phyloP scores from a whole-genome alignment of 176 grass and related monocot species.

The Thinopyrum elongatum region DNA sequence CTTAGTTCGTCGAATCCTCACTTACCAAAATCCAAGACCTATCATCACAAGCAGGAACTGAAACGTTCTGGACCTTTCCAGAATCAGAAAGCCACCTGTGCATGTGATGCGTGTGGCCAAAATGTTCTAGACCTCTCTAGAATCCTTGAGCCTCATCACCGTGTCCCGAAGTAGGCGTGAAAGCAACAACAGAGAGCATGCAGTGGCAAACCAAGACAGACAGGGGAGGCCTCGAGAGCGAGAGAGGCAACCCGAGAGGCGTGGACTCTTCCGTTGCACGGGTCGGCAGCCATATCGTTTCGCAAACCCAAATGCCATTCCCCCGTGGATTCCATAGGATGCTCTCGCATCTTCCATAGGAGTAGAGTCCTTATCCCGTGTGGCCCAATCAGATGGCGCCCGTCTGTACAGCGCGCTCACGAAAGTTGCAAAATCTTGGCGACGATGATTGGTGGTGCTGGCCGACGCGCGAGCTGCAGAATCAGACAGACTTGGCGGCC shows the following conservation, averaged over 20 bases:
- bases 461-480: no score
- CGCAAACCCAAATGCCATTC: constrained; percentile 10
- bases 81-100: background rate
- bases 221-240: background rate
- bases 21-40: background rate
- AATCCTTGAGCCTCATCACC: background rate
- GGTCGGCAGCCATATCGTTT: background rate
- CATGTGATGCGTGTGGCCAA: background rate
- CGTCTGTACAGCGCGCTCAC: no score
- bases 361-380: background rate
- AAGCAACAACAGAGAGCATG: constrained; percentile 1
- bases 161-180: background rate
- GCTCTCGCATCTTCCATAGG: background rate
- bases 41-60: background rate
- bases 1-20: background rate
- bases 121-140: background rate
- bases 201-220: background rate
- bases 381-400: constrained; percentile 7
- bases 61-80: constrained; percentile 5
- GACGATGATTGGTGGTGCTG: background rate
- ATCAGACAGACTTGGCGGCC: background rate
- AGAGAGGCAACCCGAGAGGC: constrained; percentile 6
- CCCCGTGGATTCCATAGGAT: constrained; percentile 28
- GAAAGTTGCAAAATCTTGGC: no score
- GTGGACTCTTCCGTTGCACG: constrained; percentile 1